Percentiles rank a stretch among this genome's conserved stretches.
phyloP scores from a whole-genome alignment of 228 moss, liverwort and hornwort species.

The Sphagnum fallax region DNA sequence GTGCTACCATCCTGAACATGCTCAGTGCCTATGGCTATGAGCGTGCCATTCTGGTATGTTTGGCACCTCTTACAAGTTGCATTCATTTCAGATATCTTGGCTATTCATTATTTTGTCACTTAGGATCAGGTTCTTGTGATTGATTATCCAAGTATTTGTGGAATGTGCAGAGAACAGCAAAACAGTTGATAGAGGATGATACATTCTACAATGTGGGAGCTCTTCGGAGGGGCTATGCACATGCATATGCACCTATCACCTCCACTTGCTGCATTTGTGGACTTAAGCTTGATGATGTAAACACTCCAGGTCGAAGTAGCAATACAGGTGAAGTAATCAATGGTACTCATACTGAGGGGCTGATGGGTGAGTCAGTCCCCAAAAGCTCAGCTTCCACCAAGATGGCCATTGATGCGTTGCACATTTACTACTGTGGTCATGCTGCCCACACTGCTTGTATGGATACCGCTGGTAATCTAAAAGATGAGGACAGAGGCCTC shows the following conservation, averaged over 20 bases:
- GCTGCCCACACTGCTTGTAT: slow-evolving; percentile 43
- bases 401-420: slow-evolving; percentile 1
- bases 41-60: slow-evolving; percentile 79
- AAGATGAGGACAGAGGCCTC: slow-evolving; percentile 12
- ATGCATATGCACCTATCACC: slow-evolving; percentile 63
- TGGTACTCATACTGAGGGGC: too few relatives aligned
- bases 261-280: slow-evolving; percentile 72
- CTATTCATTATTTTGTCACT: neutral
- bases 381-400: too few relatives aligned
- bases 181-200: slow-evolving; percentile 87
- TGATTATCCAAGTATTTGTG: slow-evolving; percentile 7
- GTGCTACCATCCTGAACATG: slow-evolving; percentile 88
- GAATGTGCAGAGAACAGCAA: slow-evolving; percentile 79
- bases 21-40: slow-evolving; percentile 96
- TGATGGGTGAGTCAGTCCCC: too few relatives aligned
- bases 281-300: slow-evolving; percentile 48
- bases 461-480: slow-evolving; percentile 16
- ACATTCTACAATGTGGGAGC: slow-evolving; percentile 75
- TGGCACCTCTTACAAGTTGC: neutral
- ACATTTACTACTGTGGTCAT: slow-evolving; percentile 54
- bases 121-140: neutral
- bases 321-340: neutral
- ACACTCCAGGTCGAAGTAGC: slow-evolving; percentile 12
- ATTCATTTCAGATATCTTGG: neutral
- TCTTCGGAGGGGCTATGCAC: slow-evolving; percentile 63